Percentiles rank a stretch among this genome's conserved stretches.
Conservation (phyloP, 1,284 basidiomycete species). For the Papiliotrema laurentii region DNA sequence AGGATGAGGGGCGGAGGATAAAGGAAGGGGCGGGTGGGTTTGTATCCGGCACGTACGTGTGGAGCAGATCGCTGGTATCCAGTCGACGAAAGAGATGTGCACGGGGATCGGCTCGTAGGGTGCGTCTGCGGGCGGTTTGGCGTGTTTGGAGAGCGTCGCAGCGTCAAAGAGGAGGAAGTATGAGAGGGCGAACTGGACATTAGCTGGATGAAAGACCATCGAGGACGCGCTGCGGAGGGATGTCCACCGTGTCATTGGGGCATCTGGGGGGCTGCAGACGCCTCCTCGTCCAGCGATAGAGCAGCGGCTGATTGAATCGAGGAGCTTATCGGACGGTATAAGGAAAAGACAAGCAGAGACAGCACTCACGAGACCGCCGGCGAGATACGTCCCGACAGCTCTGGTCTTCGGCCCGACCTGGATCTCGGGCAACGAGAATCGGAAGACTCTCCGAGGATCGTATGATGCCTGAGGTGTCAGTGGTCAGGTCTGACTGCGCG, state of each 20-base stretch:
- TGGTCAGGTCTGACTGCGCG: too few relatives aligned
- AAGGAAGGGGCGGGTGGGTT: not conserved
- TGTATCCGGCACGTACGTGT: slow-evolving; percentile 50
- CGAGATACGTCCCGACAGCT: slow-evolving; percentile 81
- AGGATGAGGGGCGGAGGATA: not conserved
- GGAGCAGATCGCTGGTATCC: slow-evolving; percentile 92
- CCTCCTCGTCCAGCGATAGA: too few relatives aligned
- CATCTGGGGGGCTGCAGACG: too few relatives aligned
- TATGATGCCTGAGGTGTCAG: slow-evolving; percentile 56
- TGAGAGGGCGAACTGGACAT: slow-evolving; percentile 74
- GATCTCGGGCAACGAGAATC: slow-evolving; percentile 51
- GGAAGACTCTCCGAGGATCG: slow-evolving; percentile 78
- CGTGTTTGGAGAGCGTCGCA: slow-evolving; percentile 78
- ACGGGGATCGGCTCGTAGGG: slow-evolving; percentile 70
- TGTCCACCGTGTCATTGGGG: too few relatives aligned
- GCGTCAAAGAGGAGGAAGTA: slow-evolving; percentile 97
- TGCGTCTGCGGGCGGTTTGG: slow-evolving; percentile 64
- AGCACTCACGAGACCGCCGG: slow-evolving; percentile 76
- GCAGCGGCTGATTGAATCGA: too few relatives aligned
- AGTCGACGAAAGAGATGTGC: slow-evolving; percentile 86
- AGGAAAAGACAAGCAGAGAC: too few relatives aligned
- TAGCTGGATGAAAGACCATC: too few relatives aligned
- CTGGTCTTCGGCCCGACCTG: slow-evolving; percentile 52
- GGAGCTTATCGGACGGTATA: too few relatives aligned
- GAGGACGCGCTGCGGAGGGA: too few relatives aligned